These are phyloP conservation scores for Malus hybrid DNA, from an alignment of 331 rosid genomes.

Conservation along the genomic window DNA sequence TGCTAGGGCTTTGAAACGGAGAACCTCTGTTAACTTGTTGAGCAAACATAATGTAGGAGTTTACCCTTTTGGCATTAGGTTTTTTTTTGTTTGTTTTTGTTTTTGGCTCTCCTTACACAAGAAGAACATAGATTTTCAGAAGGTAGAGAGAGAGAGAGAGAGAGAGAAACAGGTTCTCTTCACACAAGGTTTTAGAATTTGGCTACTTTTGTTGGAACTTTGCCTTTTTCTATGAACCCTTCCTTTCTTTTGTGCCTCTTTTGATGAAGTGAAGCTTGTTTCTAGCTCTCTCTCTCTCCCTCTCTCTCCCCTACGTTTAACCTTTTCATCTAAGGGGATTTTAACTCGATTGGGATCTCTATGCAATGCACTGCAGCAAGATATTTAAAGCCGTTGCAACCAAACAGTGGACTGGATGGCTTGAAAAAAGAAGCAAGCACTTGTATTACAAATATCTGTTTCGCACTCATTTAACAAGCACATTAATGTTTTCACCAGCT, in stretches of 20 bases:
- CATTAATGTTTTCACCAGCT: not conserved
- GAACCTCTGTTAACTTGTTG: not conserved
- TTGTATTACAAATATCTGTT: no score
- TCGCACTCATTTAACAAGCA: not conserved
- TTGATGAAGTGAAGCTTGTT: conserved; percentile 27
- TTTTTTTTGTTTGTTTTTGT: conserved; percentile 6
- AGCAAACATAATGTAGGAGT: not conserved
- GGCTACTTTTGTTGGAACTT: conserved; percentile 11
- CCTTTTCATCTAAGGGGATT: conserved; percentile 2
- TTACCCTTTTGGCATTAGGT: conserved; percentile 15
- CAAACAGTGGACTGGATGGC: not conserved
- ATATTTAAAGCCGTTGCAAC: not conserved
- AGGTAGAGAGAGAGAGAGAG: conserved; percentile 3
- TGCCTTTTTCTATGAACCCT: conserved; percentile 16
- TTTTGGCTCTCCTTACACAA: conserved; percentile 25
- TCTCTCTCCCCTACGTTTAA: not conserved
- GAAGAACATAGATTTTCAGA: conserved; percentile 34
- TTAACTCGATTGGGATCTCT: conserved; percentile 26
- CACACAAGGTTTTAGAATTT: conserved; percentile 5
- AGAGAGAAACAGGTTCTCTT: not conserved
- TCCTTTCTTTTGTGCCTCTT: conserved; percentile 11
- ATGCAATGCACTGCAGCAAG: not conserved
- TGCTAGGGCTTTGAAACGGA: conserved; percentile 70
- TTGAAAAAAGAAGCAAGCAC: no score
- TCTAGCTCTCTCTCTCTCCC: conserved; percentile 5